These are phyloP conservation scores for Schizonepeta tenuifolia DNA, from an alignment of 257 asterid genomes.

Conservation along the genomic window DNA sequence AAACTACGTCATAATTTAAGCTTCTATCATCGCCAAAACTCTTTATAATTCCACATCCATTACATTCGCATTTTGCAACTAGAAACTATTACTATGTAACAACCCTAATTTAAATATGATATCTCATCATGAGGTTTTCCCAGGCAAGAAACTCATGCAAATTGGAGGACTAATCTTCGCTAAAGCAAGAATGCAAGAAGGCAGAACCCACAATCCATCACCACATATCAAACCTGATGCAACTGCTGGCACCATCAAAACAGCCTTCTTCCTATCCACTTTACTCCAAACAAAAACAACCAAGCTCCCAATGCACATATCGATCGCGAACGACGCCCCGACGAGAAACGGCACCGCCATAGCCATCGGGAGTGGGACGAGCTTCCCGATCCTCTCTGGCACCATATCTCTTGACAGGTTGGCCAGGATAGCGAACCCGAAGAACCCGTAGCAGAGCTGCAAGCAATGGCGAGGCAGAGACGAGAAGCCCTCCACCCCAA, in stretches of 20 bases:
- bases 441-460: slow-evolving; percentile 67
- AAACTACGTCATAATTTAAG: neutral
- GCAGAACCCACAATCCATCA: slow-evolving; percentile 74
- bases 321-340: slow-evolving; percentile 73
- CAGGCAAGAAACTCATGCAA: slow-evolving; percentile 60
- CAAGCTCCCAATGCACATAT: slow-evolving; percentile 80
- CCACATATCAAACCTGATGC: slow-evolving; percentile 81
- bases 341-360: slow-evolving; percentile 87
- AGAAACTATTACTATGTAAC: neutral
- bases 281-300: slow-evolving; percentile 59
- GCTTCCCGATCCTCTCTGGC: slow-evolving; percentile 46
- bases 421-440: slow-evolving; percentile 49
- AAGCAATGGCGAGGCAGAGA: slow-evolving; percentile 71
- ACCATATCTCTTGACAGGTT: slow-evolving; percentile 53
- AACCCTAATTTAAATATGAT: neutral
- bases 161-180: slow-evolving; percentile 63
- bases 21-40: slow-evolving; percentile 1
- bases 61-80: neutral
- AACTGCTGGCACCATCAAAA: slow-evolving; percentile 63
- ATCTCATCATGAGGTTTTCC: slow-evolving; percentile 37
- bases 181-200: slow-evolving; percentile 64
- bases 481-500: slow-evolving; percentile 72
- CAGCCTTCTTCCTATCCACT: slow-evolving; percentile 48
- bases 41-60: neutral
- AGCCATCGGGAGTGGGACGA: slow-evolving; percentile 80